Evolutionary conservation across 2,329 filamentous ascomycete species (phyloP).

Genomic region (Ophiostoma fasciatum): DNA sequence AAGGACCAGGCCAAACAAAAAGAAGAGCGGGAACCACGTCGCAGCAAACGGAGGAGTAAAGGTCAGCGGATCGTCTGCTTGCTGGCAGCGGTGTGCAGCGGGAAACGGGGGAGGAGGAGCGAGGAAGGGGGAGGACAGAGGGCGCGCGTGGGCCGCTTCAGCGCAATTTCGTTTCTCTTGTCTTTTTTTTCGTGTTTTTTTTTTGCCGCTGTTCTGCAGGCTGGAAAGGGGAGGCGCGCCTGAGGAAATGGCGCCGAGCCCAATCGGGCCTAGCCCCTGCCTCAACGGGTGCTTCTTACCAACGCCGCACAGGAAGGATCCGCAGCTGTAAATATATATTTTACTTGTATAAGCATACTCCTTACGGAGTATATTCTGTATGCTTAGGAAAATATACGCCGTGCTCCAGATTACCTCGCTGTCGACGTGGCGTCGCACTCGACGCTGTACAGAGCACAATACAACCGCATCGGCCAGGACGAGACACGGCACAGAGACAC

Average conservation of each 20-base stretch:
- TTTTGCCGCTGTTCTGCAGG: neutral
- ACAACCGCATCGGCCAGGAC: too few relatives aligned
- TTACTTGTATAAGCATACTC: too few relatives aligned
- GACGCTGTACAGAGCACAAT: too few relatives aligned
- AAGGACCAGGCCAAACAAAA: neutral
- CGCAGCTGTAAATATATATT: too few relatives aligned
- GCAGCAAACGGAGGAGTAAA: neutral
- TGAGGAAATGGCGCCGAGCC: slow-evolving; percentile 1
- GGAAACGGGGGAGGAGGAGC: neutral
- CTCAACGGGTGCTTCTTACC: too few relatives aligned
- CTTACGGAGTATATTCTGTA: too few relatives aligned
- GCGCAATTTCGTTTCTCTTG: slow-evolving; percentile 2
- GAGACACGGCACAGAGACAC: too few relatives aligned
- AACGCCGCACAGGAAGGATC: too few relatives aligned
- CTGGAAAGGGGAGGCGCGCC: slow-evolving; percentile 4
- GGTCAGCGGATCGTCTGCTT: neutral
- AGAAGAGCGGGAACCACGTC: neutral
- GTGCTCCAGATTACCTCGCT: too few relatives aligned
- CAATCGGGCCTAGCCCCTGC: slow-evolving; percentile 1
- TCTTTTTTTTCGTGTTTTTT: neutral
- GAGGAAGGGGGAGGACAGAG: neutral
- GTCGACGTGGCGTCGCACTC: too few relatives aligned
- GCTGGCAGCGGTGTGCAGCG: neutral
- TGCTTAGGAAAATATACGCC: too few relatives aligned
- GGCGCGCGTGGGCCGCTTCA: too few relatives aligned